phyloP scores from a whole-genome alignment of 495 filamentous ascomycete species.

The Penicillium daleae region DNA sequence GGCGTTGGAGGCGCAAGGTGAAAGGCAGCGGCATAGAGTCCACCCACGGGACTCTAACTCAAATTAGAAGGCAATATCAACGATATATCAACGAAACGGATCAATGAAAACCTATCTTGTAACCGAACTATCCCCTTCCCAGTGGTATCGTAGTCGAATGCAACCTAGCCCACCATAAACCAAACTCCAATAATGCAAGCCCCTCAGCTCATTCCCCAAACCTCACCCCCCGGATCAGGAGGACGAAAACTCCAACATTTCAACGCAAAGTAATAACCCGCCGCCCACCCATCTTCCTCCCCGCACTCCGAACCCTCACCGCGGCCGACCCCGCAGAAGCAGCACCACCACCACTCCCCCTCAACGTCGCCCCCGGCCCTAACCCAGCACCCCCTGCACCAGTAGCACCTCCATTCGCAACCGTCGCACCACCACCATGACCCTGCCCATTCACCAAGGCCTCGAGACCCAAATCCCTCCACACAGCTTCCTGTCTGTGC shows the following conservation, averaged over 20 bases:
- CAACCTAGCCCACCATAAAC: conserved; percentile 7
- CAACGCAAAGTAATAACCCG: conserved; percentile 44
- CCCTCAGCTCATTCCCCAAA: too few species aligned
- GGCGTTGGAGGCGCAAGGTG: conserved; percentile 25
- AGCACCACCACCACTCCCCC: conserved; percentile 30
- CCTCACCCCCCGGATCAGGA: too few species aligned
- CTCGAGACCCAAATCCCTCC: conserved; percentile 83
- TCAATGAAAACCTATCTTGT: conserved; percentile 24
- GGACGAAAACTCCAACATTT: conserved; percentile 4
- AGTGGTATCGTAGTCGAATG: conserved; percentile 22
- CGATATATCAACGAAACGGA: conserved; percentile 29
- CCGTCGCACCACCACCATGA: conserved; percentile 22
- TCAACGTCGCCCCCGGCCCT: conserved; percentile 60
- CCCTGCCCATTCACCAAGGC: conserved; percentile 61
- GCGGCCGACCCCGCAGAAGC: conserved; percentile 23
- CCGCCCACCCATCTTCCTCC: conserved; percentile 45
- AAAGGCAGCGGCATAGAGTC: background rate
- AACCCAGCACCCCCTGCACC: conserved; percentile 19
- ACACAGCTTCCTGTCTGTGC: conserved; percentile 66
- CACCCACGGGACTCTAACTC: background rate
- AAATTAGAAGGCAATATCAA: conserved; percentile 11
- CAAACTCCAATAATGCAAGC: conserved; percentile 7
- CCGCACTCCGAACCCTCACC: conserved; percentile 30
- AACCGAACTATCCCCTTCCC: background rate
- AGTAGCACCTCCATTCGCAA: conserved; percentile 16